Evolutionary conservation across 2,329 filamentous ascomycete species (phyloP), one percentile per base, ranked within the genome.

Genomic region (Septoria linicola): DNA sequence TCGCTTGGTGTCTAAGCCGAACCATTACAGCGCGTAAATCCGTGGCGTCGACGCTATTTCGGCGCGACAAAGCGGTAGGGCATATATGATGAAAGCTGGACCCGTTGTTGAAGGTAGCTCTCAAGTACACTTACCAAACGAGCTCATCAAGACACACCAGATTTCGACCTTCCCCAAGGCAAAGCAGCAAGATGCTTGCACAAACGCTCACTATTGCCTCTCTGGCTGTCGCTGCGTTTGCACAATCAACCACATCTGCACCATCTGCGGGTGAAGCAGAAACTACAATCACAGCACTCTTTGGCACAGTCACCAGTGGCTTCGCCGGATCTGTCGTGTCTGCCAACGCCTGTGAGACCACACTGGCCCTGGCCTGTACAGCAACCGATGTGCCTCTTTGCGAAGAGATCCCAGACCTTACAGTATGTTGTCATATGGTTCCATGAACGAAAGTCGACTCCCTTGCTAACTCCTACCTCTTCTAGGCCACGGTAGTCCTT

Each of bases 291-390:
- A 41, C 37, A 25, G 46, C 37, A 14, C 41, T 55, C 6, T 44
- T 55, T 20, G 47, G 47, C n/a, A 17, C 42, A 32, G 23, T 40
- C 11, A 55, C 43, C 21, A 41, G 20, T 16, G 51, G 42, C 11
- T 51, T 49, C 13, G 49, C 37, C 16, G 55, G 40, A 8, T 48
- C 52, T 17, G 39, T 58, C 8, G 41, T 58, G 30, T 36, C 41
- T 19, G 55, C 52, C 8, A 45, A 58, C 30, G 41, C 36, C 17
- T 58, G 55, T 36, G 52, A 55, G 5, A 58, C 53, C 4, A 51
- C 49, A 8, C 19, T 55, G 6, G 55, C 55, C 6, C 41, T 58
- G 21, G 37, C 32, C 3, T 58, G 55, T 27, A 53, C 46, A 21
- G 49, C 44, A 20, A 34, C 13, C 7, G 35, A 35, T n/a, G 27